Percentiles rank a stretch among this genome's conserved stretches.
These are phyloP conservation scores for Tetraselmis striata DNA, from an alignment of 139 green algal species.

Conservation along the genomic window DNA sequence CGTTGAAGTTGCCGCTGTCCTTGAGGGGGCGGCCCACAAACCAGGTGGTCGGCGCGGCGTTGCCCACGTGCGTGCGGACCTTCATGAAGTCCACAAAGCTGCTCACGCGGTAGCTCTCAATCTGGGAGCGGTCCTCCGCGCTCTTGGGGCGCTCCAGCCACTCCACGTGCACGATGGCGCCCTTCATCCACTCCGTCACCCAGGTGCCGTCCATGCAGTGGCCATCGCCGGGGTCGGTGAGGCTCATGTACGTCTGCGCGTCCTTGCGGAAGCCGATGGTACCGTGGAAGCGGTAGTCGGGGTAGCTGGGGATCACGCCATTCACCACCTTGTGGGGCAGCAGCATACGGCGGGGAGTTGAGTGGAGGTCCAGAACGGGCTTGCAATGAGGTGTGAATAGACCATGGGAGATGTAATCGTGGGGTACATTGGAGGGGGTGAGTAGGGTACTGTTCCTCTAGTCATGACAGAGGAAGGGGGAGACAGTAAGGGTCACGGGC, in stretches of 20 bases:
- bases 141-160: background rate
- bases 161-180: background rate
- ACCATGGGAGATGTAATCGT: too few relatives aligned
- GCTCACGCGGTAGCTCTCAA: background rate
- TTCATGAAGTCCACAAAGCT: background rate
- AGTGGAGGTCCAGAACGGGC: too few relatives aligned
- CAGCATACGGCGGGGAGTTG: too few relatives aligned
- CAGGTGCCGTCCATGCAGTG: background rate
- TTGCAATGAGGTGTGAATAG: too few relatives aligned
- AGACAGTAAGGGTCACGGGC: too few relatives aligned
- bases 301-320: background rate
- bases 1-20: background rate
- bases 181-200: background rate
- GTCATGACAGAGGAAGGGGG: too few relatives aligned
- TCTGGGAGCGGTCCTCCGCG: background rate
- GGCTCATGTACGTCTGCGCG: background rate
- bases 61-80: background rate
- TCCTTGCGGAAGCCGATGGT: background rate
- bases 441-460: too few relatives aligned
- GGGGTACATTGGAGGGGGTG: too few relatives aligned
- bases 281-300: background rate
- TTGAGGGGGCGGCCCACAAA: background rate
- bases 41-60: background rate
- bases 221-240: background rate
- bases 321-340: background rate